Evolutionary conservation across 1,139 yeast genomes (phyloP), one percentile per base, ranked within the genome.

Genomic region (Suhomyces bokatorum): DNA sequence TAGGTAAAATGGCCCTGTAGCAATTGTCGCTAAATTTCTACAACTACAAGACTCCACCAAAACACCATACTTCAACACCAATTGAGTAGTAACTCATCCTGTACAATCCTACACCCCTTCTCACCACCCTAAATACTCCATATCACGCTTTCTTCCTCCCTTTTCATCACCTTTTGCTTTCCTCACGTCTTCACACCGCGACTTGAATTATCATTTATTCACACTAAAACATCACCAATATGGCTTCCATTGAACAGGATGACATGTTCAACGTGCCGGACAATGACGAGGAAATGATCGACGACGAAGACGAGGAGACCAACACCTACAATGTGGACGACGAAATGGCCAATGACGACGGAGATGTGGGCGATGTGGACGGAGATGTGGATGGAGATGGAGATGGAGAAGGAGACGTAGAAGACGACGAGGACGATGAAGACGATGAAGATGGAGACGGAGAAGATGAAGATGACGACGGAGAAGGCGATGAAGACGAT

Each of bases 171-270:
- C n/a, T n/a, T n/a, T n/a, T n/a, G n/a, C n/a, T n/a, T n/a, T n/a
- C n/a, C n/a, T n/a, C n/a, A n/a, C n/a, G n/a, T n/a, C n/a, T n/a
- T n/a, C n/a, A 17, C 20, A 17, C 20, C 20, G 20, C 20, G 20
- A 17, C 20, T 6, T 4, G 6, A 17, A 4, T 4, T 6, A 17
- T 6, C 24, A 20, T 20, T 6, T 20, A 20, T 20, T 20, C 8
- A 20, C 8, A 5, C 9, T 5, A 6, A 5, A 4, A 20, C 24
- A 4, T 20, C 37, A 33, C 29, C 37, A 37, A 37, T 34, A 52
- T 52, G 55, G 44, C 55, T 34, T 50, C 58, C 15, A 50, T 53
- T 40, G 58, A 53, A 43, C 55, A 52, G 37, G 56, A 54, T 34
- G 56, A 54, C 40, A 39, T 52, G 49, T 53, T 53, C 50, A 48